Evolutionary conservation across 805 yeast species (phyloP), one percentile per base, ranked within the genome.

Genomic region (Ogataea henricii): DNA sequence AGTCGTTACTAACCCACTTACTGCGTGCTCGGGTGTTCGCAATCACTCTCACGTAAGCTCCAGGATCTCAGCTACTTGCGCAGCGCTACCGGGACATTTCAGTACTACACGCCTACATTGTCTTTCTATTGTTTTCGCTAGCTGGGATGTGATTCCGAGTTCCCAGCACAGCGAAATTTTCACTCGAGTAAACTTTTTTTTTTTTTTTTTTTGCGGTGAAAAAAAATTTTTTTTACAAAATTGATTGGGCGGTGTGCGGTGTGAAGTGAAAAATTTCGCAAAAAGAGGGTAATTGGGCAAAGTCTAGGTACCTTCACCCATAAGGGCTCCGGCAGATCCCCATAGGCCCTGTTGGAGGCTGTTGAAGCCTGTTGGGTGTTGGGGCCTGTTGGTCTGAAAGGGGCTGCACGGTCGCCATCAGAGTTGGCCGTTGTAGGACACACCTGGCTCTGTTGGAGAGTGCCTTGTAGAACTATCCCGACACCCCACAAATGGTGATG

Each of bases 181-280:
- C 37, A 34, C 34, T 30, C 18, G 18, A 14, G n/a, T 30, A 13
- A 30, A 12, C n/a, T n/a, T 30, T 30, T 30, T 30, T 30, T 30
- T 27, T 30, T 30, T 30, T n/a, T 30, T 30, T 30, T 30, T 14
- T 8, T 13, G 34, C 23, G 22, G 37, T 8, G 33, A 38, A 23
- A 25, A 26, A 14, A 30, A 30, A n/a, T n/a, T n/a, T 30, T 30
- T 30, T 30, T 36, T 36, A 6, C 3, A 27, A 39, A 39, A 34
- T 9, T 38, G 42, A 26, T 39, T 39, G 42, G 42, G 42, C 26
- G 43, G 43, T 40, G 43, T 10, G 43, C 26, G 43, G 43, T 40
- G 43, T 40, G 43, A 21, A 38, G 27, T 21, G 36, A 40, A 40
- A 40, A 40, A 30, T 30, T 40, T 30, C 17, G 25, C 33, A 16